Conservation (phyloP, 331 rosid species). For the Prunus yedoensis region DNA sequence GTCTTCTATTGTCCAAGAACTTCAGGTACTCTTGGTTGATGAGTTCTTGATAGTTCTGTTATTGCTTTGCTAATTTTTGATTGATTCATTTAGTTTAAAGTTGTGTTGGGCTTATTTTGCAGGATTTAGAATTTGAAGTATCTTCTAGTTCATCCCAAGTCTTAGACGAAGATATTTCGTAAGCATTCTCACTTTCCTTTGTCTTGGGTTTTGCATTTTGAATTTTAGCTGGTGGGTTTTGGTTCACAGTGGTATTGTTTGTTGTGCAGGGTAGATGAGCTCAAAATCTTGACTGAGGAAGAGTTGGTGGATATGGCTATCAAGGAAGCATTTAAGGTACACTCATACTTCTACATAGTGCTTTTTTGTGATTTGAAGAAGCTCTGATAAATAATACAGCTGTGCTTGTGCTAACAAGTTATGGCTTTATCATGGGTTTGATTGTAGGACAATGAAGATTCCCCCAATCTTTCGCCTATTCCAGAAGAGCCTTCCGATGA, state of each 20-base stretch:
- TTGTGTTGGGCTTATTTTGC: conserved; percentile 11
- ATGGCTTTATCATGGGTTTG: background rate
- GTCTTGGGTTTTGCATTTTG: background rate
- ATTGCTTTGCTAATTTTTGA: background rate
- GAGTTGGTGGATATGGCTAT: conserved; percentile 82
- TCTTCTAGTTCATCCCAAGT: conserved; percentile 29
- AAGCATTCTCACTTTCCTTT: conserved; percentile 8
- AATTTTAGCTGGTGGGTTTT: background rate
- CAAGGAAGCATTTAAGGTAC: conserved; percentile 50
- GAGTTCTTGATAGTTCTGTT: background rate
- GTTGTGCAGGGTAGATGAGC: conserved; percentile 66
- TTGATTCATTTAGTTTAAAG: background rate
- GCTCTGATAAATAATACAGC: background rate
- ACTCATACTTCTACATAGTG: background rate
- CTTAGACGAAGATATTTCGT: conserved; percentile 56
- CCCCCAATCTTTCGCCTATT: conserved; percentile 16
- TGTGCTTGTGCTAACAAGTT: background rate
- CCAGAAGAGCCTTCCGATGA: conserved; percentile 21
- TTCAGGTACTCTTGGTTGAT: conserved; percentile 47
- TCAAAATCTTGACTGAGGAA: conserved; percentile 64
- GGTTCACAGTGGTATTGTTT: background rate
- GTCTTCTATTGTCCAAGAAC: conserved; percentile 44
- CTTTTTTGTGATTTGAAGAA: background rate
- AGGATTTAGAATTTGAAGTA: conserved; percentile 58
- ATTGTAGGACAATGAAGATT: conserved; percentile 25